Conservation (phyloP, 495 filamentous ascomycete genomes). For the Amniculicola lignicola region DNA sequence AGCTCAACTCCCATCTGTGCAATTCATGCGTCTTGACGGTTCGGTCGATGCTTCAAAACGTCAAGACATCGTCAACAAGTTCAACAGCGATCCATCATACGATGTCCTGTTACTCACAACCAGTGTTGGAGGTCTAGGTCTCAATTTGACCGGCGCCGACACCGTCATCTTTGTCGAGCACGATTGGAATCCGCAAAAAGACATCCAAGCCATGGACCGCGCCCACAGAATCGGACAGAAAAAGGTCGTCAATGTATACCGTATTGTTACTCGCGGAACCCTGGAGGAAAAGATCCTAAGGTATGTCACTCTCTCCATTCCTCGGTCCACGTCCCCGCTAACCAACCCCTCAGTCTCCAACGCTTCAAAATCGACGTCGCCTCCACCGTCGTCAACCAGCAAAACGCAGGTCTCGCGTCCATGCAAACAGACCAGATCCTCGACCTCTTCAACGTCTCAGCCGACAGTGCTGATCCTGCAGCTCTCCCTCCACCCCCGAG, state of each 20-base stretch:
- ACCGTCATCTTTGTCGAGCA: conserved; percentile 99
- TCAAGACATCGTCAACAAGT: conserved; percentile 96
- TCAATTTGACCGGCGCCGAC: conserved; percentile 95
- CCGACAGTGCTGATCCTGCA: conserved; percentile 66
- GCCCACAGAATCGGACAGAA: conserved; percentile 98
- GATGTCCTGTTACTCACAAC: conserved; percentile 91
- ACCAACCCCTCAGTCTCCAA: conserved; percentile 64
- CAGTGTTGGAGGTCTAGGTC: conserved; percentile 86
- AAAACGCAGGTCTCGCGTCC: conserved; percentile 88
- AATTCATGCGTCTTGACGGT: conserved; percentile 87
- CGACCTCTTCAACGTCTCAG: conserved; percentile 80
- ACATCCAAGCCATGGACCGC: conserved; percentile 98
- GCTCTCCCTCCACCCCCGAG: conserved; percentile 59
- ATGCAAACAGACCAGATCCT: conserved; percentile 99
- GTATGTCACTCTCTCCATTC: conserved; percentile 48
- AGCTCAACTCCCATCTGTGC: conserved; percentile 78
- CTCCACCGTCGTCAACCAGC: conserved; percentile 96
- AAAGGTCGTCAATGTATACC: conserved; percentile 99
- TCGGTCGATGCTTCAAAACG: conserved; percentile 83
- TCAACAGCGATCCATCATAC: conserved; percentile 95
- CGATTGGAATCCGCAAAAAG: conserved; percentile 99
- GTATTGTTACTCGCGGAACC: conserved; percentile 89
- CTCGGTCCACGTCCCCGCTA: conserved; percentile 1
- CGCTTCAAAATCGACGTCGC: conserved; percentile 99
- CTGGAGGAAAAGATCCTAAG: conserved; percentile 97